A percentile compares a stretch with the other conserved stretches of the same genome.
phyloP scores from a whole-genome alignment of 2,329 filamentous ascomycete species.

The Ophiostoma sp. region DNA sequence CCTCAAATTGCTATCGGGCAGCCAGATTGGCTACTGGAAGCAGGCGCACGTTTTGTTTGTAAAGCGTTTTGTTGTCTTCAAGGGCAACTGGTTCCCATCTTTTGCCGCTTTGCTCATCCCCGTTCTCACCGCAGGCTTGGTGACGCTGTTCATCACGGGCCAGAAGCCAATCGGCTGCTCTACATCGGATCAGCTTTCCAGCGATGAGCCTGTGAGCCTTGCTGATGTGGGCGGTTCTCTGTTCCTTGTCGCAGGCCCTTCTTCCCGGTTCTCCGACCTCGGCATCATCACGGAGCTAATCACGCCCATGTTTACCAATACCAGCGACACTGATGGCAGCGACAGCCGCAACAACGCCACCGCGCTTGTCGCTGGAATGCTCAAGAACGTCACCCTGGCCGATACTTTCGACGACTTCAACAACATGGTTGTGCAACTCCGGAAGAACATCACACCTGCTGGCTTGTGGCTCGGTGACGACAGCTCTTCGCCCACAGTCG shows the following conservation, averaged over 20 bases:
- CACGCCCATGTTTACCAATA: slow-evolving; percentile 36
- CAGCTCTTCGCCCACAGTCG: slow-evolving; percentile 56
- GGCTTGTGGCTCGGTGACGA: slow-evolving; percentile 69
- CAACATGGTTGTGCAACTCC: slow-evolving; percentile 55
- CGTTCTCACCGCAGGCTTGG: slow-evolving; percentile 70
- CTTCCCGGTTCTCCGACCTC: slow-evolving; percentile 36
- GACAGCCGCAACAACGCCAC: slow-evolving; percentile 12
- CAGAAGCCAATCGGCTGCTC: slow-evolving; percentile 50
- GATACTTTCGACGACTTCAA: slow-evolving; percentile 65
- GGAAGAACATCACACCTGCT: slow-evolving; percentile 66
- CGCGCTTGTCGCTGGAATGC: slow-evolving; percentile 10
- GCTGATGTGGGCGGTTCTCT: slow-evolving; percentile 36
- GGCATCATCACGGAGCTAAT: slow-evolving; percentile 35
- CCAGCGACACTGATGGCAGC: slow-evolving; percentile 13
- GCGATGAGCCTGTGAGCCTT: slow-evolving; percentile 36
- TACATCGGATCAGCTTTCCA: slow-evolving; percentile 45
- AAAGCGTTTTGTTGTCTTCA: slow-evolving; percentile 72
- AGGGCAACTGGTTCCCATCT: slow-evolving; percentile 72
- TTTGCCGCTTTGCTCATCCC: slow-evolving; percentile 70
- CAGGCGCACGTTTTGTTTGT: slow-evolving; percentile 70
- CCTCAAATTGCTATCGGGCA: slow-evolving; percentile 60
- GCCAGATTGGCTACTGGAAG: slow-evolving; percentile 59
- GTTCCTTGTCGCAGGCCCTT: slow-evolving; percentile 42
- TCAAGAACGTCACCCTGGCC: slow-evolving; percentile 45
- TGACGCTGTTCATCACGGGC: slow-evolving; percentile 65